Conservation (phyloP, 2,329 filamentous ascomycete species). For the Trichocomaceae sp. region DNA sequence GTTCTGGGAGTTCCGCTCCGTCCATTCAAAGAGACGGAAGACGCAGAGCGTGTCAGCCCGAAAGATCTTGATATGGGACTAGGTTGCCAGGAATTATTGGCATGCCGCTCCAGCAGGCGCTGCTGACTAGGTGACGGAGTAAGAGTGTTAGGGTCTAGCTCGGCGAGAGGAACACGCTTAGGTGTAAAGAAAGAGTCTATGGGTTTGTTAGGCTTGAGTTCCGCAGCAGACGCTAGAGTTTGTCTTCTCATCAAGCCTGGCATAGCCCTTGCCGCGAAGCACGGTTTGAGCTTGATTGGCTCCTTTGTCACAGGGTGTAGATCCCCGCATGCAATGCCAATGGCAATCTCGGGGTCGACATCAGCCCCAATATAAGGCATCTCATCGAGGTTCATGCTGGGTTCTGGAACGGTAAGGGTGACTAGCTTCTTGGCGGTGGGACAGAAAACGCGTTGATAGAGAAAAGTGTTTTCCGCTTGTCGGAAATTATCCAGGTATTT, state of each 20-base stretch:
- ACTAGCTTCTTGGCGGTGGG: slow-evolving; percentile 65
- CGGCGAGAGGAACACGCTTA: slow-evolving; percentile 57
- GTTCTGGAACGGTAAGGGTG: slow-evolving; percentile 62
- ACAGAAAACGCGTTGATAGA: slow-evolving; percentile 93
- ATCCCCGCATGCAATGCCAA: slow-evolving; percentile 70
- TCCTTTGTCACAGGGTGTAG: slow-evolving; percentile 85
- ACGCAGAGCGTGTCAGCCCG: slow-evolving; percentile 24
- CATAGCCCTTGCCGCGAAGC: slow-evolving; percentile 26
- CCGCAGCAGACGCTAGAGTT: slow-evolving; percentile 39
- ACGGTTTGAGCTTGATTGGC: slow-evolving; percentile 41
- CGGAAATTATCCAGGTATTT: slow-evolving; percentile 76
- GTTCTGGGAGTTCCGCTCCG: slow-evolving; percentile 35
- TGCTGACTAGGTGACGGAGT: slow-evolving; percentile 61
- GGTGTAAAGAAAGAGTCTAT: slow-evolving; percentile 62
- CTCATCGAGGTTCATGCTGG: slow-evolving; percentile 57
- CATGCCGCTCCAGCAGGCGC: slow-evolving; percentile 49
- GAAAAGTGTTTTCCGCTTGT: slow-evolving; percentile 84
- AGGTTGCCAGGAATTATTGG: slow-evolving; percentile 50
- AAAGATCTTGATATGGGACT: slow-evolving; percentile 35
- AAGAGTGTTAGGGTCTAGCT: slow-evolving; percentile 62
- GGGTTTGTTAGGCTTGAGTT: slow-evolving; percentile 54
- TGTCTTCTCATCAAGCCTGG: slow-evolving; percentile 33
- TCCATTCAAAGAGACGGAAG: slow-evolving; percentile 28
- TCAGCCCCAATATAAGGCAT: slow-evolving; percentile 76
- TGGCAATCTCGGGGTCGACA: slow-evolving; percentile 63